A percentile compares a stretch with the other conserved stretches of the same genome.
Conservation (phyloP, 2,329 filamentous ascomycete genomes). For the Teratosphaeria gauchensis region DNA sequence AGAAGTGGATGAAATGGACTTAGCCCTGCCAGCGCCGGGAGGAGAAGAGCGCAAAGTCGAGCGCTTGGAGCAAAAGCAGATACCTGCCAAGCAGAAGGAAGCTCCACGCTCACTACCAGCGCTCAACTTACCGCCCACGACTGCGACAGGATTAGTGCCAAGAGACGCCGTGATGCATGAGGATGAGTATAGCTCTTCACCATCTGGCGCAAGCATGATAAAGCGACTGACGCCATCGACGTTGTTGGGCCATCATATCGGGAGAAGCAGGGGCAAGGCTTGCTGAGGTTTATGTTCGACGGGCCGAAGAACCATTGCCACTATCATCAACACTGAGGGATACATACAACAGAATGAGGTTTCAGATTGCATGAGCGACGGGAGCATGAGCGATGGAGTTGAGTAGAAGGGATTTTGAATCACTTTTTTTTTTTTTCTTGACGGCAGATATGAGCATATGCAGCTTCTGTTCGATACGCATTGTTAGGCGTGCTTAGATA, state of each 20-base stretch:
- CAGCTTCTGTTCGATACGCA: too few species aligned
- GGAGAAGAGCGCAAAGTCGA: neutral
- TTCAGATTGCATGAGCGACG: neutral
- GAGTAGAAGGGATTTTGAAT: neutral
- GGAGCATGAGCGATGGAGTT: neutral
- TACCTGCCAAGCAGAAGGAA: neutral
- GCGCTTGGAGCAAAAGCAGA: neutral
- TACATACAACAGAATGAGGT: neutral
- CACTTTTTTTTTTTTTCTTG: too few species aligned
- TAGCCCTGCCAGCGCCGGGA: neutral
- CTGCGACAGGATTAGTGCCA: neutral
- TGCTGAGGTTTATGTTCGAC: neutral
- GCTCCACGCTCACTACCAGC: neutral
- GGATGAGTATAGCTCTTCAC: neutral
- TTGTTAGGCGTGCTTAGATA: too few species aligned
- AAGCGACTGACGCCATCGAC: neutral
- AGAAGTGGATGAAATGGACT: neutral
- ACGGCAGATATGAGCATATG: too few species aligned
- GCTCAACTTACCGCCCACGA: neutral
- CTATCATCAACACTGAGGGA: neutral
- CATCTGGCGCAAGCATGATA: neutral
- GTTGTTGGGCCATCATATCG: neutral
- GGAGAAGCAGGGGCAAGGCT: neutral
- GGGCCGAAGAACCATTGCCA: neutral
- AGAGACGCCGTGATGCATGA: neutral